Evolutionary conservation across 441 rosid species (phyloP), one percentile per base, ranked within the genome.

Genomic region (Melastoma candidum): DNA sequence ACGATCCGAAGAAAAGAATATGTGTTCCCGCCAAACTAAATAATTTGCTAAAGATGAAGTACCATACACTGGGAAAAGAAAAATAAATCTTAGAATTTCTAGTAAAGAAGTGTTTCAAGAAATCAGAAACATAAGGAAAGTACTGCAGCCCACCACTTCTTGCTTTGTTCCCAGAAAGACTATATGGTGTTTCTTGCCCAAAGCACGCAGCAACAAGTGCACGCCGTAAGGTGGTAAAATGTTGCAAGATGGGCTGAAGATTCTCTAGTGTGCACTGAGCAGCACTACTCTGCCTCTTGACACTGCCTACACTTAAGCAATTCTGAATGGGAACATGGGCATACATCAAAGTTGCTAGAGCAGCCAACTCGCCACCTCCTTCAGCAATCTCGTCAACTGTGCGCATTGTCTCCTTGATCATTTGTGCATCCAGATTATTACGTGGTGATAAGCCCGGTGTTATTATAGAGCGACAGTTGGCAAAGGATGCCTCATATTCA

Each of bases 351-450:
- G 99, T 94, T 66, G 99, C 97, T 70, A 94, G 69, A 74, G 99
- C 99, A 49, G 97, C 96, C 92, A 94, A 67, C 80, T 90, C 97
- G 60, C 87, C 85, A 32, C 88, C 97, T 72, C 95, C 95, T 78
- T 90, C 99, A 8, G 95, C 96, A 66, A 94, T 87, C 74, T 94
- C 99, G 70, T 94, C 97, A 55, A 94, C 84, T 29, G 96, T 85
- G 57, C 62, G 78, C 72, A 90, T 80, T 64, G 79, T 77, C 61
- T 85, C 90, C 62, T 85, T 78, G 48, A 72, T 67, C 71, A 78
- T 92, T 57, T 68, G 63, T 61, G 67, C 76, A 78, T 57, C 74
- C 53, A 79, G 77, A 71, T 72, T 80, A 68, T 73, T 73, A 65
- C 74, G 70, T 47, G 80, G 74, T 61, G 71, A 64, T 58, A 64